These are phyloP conservation scores for Zoysia matrella DNA, from an alignment of 202 grass and related monocot species.

Conservation along the genomic window DNA sequence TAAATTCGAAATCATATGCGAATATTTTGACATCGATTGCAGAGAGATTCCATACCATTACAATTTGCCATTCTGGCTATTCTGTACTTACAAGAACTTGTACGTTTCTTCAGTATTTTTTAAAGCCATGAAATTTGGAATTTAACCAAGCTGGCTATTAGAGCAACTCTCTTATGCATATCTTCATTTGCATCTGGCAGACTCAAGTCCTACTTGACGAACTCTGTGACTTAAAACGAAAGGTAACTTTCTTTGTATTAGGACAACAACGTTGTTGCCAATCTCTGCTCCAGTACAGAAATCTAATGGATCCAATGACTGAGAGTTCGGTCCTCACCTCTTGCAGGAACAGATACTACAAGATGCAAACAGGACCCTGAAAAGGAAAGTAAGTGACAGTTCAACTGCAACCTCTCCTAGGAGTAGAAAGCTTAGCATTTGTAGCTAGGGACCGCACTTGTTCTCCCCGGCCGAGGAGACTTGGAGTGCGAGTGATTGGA, in stretches of 20 bases:
- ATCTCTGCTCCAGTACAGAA: background rate
- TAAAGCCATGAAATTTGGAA: background rate
- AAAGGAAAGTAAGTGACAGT: slow-evolving; percentile 69
- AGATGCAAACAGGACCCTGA: slow-evolving; percentile 69
- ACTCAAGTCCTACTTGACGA: slow-evolving; percentile 67
- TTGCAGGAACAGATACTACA: slow-evolving; percentile 70
- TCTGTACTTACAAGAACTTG: background rate
- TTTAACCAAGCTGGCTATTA: background rate
- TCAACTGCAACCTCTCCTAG: slow-evolving; percentile 8
- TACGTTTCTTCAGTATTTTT: background rate
- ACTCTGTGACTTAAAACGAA: slow-evolving; percentile 37
- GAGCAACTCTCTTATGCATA: slow-evolving; percentile 15
- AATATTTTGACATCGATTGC: background rate
- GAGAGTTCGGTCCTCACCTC: background rate
- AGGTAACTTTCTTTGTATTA: no score
- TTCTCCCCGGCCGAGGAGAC: background rate
- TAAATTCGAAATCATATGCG: no score
- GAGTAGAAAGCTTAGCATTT: slow-evolving; percentile 7
- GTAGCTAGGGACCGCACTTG: slow-evolving; percentile 38
- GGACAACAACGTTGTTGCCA: no score
- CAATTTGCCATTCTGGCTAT: slow-evolving; percentile 2
- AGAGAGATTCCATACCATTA: background rate
- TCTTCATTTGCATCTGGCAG: slow-evolving; percentile 53
- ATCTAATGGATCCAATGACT: background rate
- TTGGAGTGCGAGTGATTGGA: slow-evolving; percentile 14